These are phyloP conservation scores for Acer yangbiense DNA, from an alignment of 345 rosid genomes.

Conservation along the genomic window DNA sequence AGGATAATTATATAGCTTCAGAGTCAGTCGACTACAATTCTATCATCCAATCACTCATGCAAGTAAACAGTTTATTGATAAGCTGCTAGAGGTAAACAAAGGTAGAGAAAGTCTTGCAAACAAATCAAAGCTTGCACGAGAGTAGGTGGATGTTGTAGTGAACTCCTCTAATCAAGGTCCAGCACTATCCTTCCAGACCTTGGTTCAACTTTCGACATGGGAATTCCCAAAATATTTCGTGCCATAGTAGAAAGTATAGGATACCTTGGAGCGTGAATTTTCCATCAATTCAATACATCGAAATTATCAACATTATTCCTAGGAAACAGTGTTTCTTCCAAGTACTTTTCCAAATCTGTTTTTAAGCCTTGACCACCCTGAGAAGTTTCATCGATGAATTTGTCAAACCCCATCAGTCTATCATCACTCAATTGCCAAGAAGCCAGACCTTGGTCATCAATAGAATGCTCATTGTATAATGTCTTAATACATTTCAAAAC, in stretches of 20 bases:
- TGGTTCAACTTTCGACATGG: constrained; percentile 53
- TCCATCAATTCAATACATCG: constrained; percentile 81
- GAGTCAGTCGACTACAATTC: too few species aligned
- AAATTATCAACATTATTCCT: constrained; percentile 48
- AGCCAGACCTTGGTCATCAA: constrained; percentile 47
- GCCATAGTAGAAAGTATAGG: constrained; percentile 81
- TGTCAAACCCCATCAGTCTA: constrained; percentile 63
- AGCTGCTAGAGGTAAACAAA: too few species aligned
- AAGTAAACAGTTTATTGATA: too few species aligned
- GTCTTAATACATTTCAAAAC: constrained; percentile 56
- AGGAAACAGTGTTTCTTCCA: constrained; percentile 88
- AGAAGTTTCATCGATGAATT: constrained; percentile 58
- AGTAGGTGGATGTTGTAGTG: constrained; percentile 41
- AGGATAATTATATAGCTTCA: too few species aligned
- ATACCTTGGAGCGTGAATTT: constrained; percentile 71
- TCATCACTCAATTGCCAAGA: constrained; percentile 50
- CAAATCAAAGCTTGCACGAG: too few species aligned
- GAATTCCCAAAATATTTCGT: constrained; percentile 61
- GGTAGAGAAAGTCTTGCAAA: too few species aligned
- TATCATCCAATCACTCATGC: too few species aligned
- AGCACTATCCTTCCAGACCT: constrained; percentile 47
- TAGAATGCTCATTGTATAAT: constrained; percentile 66
- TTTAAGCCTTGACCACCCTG: constrained; percentile 44
- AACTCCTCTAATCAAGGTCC: constrained; percentile 45
- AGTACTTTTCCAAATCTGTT: constrained; percentile 71